Evolutionary conservation across 257 asterid species (phyloP), one percentile per base, ranked within the genome.

Genomic region (Nemophila menziesii): DNA sequence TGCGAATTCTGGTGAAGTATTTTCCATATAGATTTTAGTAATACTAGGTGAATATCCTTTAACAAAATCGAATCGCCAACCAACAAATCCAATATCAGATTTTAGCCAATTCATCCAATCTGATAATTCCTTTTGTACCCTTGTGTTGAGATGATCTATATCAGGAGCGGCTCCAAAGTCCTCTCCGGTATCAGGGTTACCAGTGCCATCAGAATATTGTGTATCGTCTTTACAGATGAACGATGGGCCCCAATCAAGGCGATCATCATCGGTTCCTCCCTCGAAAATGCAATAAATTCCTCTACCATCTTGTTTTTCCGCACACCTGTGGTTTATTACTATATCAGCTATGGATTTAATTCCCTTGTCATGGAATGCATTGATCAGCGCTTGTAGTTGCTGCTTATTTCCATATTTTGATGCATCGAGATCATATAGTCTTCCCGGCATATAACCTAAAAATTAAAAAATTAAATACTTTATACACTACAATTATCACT

Each of bases 101-200:
- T 80, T 87, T 49, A 87, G 86, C 97, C 97, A 87, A 34, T 82
- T 79, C 68, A 87, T 71, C 93, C 97, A 87, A 9, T 77, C 86
- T 0, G 95, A 77, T 16, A 83, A 46, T 73, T 83, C 86, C 12
- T 37, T 59, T 20, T 80, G 95, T 0, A 83, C 93, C 17, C 54
- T 63, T 1, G 73, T 60, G 33, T 80, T 87, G 3, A 87, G 74
- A 42, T 80, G 93, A 54, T 83, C 95, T 13, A 87, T 63, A 33
- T 87, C 97, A 0, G 97, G 95, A 1, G 89, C 93, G 1, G 47
- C 44, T 0, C 0, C 47, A 14, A 40, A 72, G 29, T 22, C 69
- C 0, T 15, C 69, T 3, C 97, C 89, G 0, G 94, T 61, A 17
- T 86, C 97, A 0, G n/a, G 79, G 42, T 86, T 79, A 14, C 97